Base-by-base conservation (phyloP, 2,329 filamentous ascomycete genomes). In the Trichothecium sympodiale region DNA sequence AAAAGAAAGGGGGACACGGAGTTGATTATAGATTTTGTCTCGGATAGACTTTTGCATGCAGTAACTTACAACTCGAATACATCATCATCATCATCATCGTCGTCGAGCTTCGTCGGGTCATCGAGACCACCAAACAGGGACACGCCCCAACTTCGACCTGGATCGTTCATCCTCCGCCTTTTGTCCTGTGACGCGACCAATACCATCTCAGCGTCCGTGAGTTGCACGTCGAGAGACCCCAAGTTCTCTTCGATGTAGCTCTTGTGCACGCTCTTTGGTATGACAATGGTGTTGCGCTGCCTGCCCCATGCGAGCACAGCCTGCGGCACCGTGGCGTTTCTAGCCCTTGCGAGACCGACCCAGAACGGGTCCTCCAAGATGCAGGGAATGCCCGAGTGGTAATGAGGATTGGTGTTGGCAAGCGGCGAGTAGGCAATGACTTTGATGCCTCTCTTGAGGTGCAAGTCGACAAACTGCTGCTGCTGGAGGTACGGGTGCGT, bases 241-340 rank as follows among this genome's bases (percentile, higher is more conserved):
- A 57, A 37, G 27, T 71, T 71, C 37, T 69, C 59, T 38, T 69
- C 60, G 18, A 72, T 46, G 38, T 64, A 66, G 43, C 59, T 57
- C 27, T 64, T 50, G 36, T 50, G 64, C 50, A 62, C 69, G 0
- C 67, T 71, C 2, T 66, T 68, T 0, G 64, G 67, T 34, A 71
- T 81, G 0, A 78, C 72, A 46, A 76, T 67, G 34, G 81, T 60
- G 0, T 71, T 72, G 45, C 80, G 74, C 50, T 3, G 57, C 61
- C 61, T 49, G 6, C 74, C 60, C 80, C 82, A 87, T 23, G 65
- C 69, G 33, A 87, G 62, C 4, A 80, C 80, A 15, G 86, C 62
- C 56, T 86, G 80, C 2, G 69, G 69, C 3, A 72, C 51, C 0
- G 74, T 81, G 48, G 64, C 69, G 1, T 66, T 66, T 57, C 80